A percentile compares a stretch with the other conserved stretches of the same genome.
Conservation (phyloP, 2,329 filamentous ascomycete genomes). For the Colletotrichum sp. region DNA sequence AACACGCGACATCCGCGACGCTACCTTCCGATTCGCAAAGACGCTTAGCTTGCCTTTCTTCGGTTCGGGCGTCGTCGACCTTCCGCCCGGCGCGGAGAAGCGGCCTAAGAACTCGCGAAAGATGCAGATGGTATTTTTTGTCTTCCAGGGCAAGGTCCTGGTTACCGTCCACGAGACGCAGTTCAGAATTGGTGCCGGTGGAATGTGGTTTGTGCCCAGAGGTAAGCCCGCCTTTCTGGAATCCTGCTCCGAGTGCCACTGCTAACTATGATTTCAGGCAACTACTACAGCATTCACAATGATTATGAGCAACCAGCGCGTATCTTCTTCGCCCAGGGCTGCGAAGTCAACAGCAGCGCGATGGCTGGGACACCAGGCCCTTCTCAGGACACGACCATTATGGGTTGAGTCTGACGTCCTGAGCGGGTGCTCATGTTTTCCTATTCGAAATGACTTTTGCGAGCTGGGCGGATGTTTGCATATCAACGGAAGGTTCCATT, state of each 20-base stretch:
- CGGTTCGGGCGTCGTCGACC: constrained; percentile 86
- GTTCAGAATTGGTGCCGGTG: constrained; percentile 86
- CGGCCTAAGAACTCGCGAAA: constrained; percentile 88
- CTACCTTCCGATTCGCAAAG: constrained; percentile 88
- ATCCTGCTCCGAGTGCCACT: neutral
- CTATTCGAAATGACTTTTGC: neutral
- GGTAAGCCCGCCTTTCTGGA: constrained; percentile 61
- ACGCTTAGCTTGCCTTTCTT: constrained; percentile 85
- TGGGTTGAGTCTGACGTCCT: neutral
- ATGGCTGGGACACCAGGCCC: neutral
- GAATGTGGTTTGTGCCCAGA: constrained; percentile 93
- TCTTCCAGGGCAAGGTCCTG: constrained; percentile 80
- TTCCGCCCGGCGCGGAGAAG: constrained; percentile 84
- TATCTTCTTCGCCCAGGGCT: constrained; percentile 93
- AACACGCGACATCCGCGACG: constrained; percentile 63
- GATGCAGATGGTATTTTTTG: constrained; percentile 98
- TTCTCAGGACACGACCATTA: constrained; percentile 16
- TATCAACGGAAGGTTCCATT: neutral
- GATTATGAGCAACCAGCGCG: constrained; percentile 73
- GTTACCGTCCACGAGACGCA: constrained; percentile 77
- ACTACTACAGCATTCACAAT: constrained; percentile 91
- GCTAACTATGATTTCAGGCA: constrained; percentile 63
- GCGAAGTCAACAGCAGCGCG: constrained; percentile 50
- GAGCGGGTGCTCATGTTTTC: neutral
- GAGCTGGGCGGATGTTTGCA: neutral